phyloP scores from a whole-genome alignment of 2,329 filamentous ascomycete genomes.

The Fusarium brevicatenulatum region DNA sequence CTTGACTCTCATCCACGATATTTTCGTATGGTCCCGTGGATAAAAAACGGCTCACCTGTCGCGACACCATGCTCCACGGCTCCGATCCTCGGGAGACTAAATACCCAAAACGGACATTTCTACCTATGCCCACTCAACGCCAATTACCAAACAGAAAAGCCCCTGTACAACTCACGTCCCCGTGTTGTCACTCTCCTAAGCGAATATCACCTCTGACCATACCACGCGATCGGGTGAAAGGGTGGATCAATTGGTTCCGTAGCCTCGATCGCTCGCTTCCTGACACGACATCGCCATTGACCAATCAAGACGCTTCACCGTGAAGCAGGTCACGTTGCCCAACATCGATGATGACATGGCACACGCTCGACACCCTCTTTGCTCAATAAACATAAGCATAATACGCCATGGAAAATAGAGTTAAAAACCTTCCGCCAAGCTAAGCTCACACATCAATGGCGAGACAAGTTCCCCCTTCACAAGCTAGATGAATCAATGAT shows the following conservation, averaged over 20 bases:
- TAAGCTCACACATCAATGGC: background rate
- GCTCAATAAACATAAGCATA: background rate
- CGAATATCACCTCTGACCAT: background rate
- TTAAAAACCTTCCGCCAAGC: background rate
- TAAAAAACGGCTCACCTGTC: background rate
- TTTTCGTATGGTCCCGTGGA: background rate
- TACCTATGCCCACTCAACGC: no score
- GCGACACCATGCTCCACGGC: rapidly evolving
- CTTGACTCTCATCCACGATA: no score
- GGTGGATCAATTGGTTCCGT: background rate
- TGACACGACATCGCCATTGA: background rate
- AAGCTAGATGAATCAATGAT: background rate
- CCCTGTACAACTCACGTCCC: background rate
- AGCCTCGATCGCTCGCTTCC: background rate
- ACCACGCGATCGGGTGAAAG: background rate
- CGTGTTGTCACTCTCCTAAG: background rate
- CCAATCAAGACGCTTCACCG: background rate
- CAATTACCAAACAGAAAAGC: background rate
- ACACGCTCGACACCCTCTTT: background rate
- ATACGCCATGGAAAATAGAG: background rate
- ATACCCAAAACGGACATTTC: background rate
- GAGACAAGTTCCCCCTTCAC: background rate
- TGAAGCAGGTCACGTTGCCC: background rate
- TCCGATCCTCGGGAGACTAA: background rate
- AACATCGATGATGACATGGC: background rate